These are phyloP conservation scores for Viola odorata DNA, from an alignment of 345 rosid genomes.

Conservation along the genomic window DNA sequence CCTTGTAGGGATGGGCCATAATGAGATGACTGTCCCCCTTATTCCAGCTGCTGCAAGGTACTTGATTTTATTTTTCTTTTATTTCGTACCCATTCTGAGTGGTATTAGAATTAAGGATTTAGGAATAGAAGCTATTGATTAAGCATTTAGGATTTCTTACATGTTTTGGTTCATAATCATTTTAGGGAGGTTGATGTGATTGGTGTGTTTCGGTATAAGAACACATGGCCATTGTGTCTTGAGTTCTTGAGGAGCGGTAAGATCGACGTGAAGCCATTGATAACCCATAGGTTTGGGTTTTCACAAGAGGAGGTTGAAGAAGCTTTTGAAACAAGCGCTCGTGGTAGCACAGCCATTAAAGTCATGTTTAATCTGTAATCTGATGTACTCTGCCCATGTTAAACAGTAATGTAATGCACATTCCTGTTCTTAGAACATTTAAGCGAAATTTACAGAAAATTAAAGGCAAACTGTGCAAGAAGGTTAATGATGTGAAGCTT, in stretches of 20 bases:
- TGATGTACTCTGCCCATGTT: too few species aligned
- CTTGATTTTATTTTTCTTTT: too few species aligned
- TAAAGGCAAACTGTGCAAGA: too few species aligned
- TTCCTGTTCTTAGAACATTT: too few species aligned
- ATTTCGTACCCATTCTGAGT: neutral
- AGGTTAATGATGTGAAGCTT: too few species aligned
- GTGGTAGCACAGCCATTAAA: conserved; percentile 76
- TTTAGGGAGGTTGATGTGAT: conserved; percentile 87
- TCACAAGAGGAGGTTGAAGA: conserved; percentile 79
- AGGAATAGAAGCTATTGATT: too few species aligned
- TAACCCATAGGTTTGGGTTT: conserved; percentile 83
- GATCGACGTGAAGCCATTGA: conserved; percentile 77
- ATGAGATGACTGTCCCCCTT: conserved; percentile 78
- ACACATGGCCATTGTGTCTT: conserved; percentile 89
- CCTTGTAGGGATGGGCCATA: conserved; percentile 81
- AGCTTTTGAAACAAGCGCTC: conserved; percentile 78
- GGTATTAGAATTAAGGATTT: neutral
- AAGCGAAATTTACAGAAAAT: too few species aligned
- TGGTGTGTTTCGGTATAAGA: conserved; percentile 72
- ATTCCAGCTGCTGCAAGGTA: conserved; percentile 93
- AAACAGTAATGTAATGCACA: too few species aligned
- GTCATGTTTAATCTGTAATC: conserved; percentile 78
- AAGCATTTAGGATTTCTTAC: too few species aligned
- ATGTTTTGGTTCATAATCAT: neutral
- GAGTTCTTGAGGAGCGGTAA: conserved; percentile 69